Percentiles rank a stretch among this genome's conserved stretches.
phyloP scores from a whole-genome alignment of 306 rosid genomes.

The Pachyrhizus erosus region DNA sequence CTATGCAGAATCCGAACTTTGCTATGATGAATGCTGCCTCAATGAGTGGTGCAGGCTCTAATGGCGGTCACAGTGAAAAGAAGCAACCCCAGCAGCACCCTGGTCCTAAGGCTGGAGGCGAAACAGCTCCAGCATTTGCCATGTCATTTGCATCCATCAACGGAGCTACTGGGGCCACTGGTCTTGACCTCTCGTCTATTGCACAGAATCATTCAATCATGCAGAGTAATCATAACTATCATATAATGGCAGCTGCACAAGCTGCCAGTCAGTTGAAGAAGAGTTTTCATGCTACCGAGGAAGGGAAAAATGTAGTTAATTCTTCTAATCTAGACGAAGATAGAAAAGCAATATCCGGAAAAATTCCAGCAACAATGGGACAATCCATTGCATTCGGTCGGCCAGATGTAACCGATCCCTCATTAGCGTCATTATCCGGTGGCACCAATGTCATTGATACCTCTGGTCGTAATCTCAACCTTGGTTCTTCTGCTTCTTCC shows the following conservation, averaged over 20 bases:
- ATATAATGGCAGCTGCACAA: conserved; percentile 70
- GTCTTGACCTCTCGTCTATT: conserved; percentile 74
- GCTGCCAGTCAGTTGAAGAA: conserved; percentile 73
- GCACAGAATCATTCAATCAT: conserved; percentile 69
- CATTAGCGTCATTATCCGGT: conserved; percentile 53
- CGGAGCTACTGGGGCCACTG: conserved; percentile 65
- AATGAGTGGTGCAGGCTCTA: conserved; percentile 49
- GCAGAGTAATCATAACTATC: conserved; percentile 60
- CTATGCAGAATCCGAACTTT: conserved; percentile 73
- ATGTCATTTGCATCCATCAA: conserved; percentile 79
- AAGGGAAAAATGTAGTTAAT: conserved; percentile 65
- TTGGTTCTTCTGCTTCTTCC: conserved; percentile 62
- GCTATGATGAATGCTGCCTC: conserved; percentile 75
- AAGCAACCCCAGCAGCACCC: conserved; percentile 68
- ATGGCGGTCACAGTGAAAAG: conserved; percentile 67
- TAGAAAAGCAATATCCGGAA: conserved; percentile 62
- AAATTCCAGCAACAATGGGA: conserved; percentile 61
- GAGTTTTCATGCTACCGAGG: conserved; percentile 65
- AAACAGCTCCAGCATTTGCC: conserved; percentile 76
- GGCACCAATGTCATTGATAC: conserved; percentile 76
- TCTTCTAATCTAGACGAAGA: conserved; percentile 77
- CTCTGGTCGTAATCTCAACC: conserved; percentile 66
- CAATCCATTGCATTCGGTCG: conserved; percentile 89
- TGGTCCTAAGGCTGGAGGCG: conserved; percentile 67
- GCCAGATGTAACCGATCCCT: conserved; percentile 69